Evolutionary conservation across 768 basidiomycete species (phyloP), one percentile per base, ranked within the genome.

Genomic region (Fomitopsis pulvina): DNA sequence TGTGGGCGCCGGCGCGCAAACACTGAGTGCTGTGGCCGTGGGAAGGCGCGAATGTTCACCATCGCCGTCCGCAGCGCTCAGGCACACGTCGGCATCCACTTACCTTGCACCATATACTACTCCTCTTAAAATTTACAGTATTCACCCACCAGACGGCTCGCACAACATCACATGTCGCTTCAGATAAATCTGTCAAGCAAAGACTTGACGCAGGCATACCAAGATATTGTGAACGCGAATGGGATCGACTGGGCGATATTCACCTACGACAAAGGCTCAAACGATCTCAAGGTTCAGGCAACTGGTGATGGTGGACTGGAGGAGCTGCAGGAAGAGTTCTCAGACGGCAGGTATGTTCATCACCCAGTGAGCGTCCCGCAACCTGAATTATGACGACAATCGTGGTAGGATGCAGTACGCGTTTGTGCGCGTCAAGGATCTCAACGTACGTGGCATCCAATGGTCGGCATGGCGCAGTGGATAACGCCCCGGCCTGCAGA

Each of bases 351-450:
- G 91, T 90, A 53, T 39, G 83, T 63, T 10, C 32, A 48, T 45
- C 37, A n/a, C n/a, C n/a, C n/a, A n/a, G n/a, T n/a, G n/a, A n/a
- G n/a, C n/a, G n/a, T n/a, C n/a, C n/a, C n/a, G n/a, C n/a, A n/a
- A n/a, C n/a, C n/a, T n/a, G n/a, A n/a, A n/a, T n/a, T n/a, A n/a
- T n/a, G n/a, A n/a, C n/a, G n/a, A n/a, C n/a, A n/a, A n/a, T n/a
- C n/a, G n/a, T n/a, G n/a, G n/a, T 57, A 95, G 94, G 60, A 92
- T 97, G 29, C 94, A 96, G 67, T 97, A 94, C 62, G 94, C 91
- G 8, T 94, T 95, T 60, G 81, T 76, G 5, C 76, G 87, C 53
- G 92, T 96, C 22, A 76, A 78, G 45, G 94, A 96, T 66, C 82
- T 85, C 37, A 91, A 87, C 63, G 92, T 93, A 57, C 48, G 81